A percentile compares a stretch with the other conserved stretches of the same genome.
Evolutionary conservation across 257 asterid species (phyloP).

Genomic region (Petunia secreta): DNA sequence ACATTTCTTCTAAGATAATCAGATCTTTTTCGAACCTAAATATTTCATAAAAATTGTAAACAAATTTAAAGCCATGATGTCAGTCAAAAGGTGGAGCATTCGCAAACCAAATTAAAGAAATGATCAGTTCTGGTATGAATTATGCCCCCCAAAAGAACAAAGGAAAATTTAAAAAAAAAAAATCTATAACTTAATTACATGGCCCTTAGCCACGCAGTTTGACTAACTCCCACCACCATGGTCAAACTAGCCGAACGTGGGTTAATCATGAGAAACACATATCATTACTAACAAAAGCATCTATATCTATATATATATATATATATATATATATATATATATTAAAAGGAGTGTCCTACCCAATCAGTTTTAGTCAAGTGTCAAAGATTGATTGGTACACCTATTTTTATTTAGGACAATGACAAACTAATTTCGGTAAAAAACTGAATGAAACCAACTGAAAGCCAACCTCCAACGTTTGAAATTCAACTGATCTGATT

Average conservation of each 20-base stretch:
- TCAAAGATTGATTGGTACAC: too few species aligned
- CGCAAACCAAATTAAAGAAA: neutral
- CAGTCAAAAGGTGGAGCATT: neutral
- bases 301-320: too few species aligned
- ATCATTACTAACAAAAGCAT: neutral
- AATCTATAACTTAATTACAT: neutral
- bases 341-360: too few species aligned
- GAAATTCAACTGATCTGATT: too few species aligned
- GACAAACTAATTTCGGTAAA: too few species aligned
- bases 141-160: neutral
- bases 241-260: constrained; percentile 44
- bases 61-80: neutral
- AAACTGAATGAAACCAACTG: too few species aligned
- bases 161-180: neutral
- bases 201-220: constrained; percentile 4
- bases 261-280: constrained; percentile 33
- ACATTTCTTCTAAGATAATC: too few species aligned
- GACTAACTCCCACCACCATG: constrained; percentile 32
- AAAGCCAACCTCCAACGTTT: too few species aligned
- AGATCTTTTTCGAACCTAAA: neutral
- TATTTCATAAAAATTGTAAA: neutral
- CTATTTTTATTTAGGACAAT: too few species aligned
- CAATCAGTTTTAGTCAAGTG: too few species aligned
- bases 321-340: too few species aligned
- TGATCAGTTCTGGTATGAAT: neutral